Evolutionary conservation across 805 yeast genomes (phyloP).

Genomic region (Ogataea methanolica): DNA sequence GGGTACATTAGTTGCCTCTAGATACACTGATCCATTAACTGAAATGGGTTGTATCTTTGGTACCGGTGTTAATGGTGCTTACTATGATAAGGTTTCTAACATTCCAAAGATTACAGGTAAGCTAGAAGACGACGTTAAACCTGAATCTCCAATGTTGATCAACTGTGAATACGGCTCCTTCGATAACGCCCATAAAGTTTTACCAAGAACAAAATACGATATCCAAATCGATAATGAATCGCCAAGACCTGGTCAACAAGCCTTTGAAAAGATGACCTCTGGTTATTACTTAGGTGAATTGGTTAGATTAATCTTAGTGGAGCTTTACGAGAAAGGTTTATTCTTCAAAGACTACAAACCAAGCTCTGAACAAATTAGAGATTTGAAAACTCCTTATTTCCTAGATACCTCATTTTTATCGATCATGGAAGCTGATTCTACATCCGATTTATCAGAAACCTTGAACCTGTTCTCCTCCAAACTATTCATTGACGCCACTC

Average conservation of each 20-base stretch:
- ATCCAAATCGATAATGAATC: constrained; percentile 75
- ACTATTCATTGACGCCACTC: constrained; percentile 63
- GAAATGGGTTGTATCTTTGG: constrained; percentile 98
- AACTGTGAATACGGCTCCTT: constrained; percentile 99
- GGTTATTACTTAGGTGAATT: constrained; percentile 97
- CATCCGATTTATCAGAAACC: constrained; percentile 76
- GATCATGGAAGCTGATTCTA: constrained; percentile 82
- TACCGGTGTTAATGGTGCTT: constrained; percentile 98
- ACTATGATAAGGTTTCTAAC: constrained; percentile 71
- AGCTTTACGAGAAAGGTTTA: constrained; percentile 59
- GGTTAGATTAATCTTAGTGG: constrained; percentile 74
- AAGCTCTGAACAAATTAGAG: constrained; percentile 52
- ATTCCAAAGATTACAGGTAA: constrained; percentile 84
- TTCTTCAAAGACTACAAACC: constrained; percentile 53
- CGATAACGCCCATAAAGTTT: constrained; percentile 81
- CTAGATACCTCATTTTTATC: constrained; percentile 92
- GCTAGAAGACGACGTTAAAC: constrained; percentile 59
- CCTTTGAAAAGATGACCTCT: constrained; percentile 97
- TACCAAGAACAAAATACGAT: constrained; percentile 92
- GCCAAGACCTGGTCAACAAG: constrained; percentile 97
- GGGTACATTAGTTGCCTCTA: constrained; percentile 94
- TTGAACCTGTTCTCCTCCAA: constrained; percentile 57
- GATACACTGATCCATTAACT: constrained; percentile 85
- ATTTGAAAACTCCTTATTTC: constrained; percentile 60
- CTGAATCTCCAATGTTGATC: constrained; percentile 82